These are phyloP conservation scores for Fomitopsis pulvina DNA, from an alignment of 768 basidiomycete species.

Conservation along the genomic window DNA sequence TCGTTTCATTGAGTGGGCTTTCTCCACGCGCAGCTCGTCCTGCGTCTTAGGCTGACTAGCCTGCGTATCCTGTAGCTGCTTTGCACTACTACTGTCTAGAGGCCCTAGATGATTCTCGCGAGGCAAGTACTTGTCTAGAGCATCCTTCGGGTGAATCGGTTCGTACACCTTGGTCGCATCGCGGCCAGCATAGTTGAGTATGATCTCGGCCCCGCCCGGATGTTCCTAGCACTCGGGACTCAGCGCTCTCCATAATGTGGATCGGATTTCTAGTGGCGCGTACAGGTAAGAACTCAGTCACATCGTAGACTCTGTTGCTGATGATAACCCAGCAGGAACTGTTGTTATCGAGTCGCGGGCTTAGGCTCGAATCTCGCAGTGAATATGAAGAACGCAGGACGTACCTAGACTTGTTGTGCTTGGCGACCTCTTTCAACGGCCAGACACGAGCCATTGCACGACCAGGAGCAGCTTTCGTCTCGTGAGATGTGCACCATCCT, in stretches of 20 bases:
- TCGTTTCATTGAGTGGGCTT: slow-evolving; percentile 53
- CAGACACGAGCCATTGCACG: slow-evolving; percentile 28
- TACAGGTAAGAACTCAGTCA: slow-evolving; percentile 71
- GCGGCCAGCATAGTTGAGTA: slow-evolving; percentile 77
- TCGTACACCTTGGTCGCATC: slow-evolving; percentile 74
- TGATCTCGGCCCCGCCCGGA: slow-evolving; percentile 79
- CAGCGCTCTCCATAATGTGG: no score
- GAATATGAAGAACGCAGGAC: slow-evolving; percentile 9
- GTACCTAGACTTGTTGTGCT: slow-evolving; percentile 50
- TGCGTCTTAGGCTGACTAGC: slow-evolving; percentile 39
- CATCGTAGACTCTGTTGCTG: slow-evolving; percentile 75
- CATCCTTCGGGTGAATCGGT: slow-evolving; percentile 81
- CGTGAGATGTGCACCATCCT: neutral
- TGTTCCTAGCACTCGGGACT: slow-evolving; percentile 44
- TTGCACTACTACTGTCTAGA: slow-evolving; percentile 42
- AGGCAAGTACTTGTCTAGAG: slow-evolving; percentile 66
- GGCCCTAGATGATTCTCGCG: slow-evolving; percentile 66
- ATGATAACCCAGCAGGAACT: slow-evolving; percentile 87
- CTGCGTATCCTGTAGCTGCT: slow-evolving; percentile 52
- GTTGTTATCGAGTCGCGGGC: no score
- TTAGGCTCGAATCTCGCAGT: no score
- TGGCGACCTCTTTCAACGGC: slow-evolving; percentile 49
- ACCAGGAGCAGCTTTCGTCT: neutral
- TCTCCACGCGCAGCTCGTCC: slow-evolving; percentile 63
- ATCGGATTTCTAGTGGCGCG: slow-evolving; percentile 15